These are phyloP conservation scores for Vitis hybrid DNA, from an alignment of 177 flowering plant genomes.

Conservation along the genomic window DNA sequence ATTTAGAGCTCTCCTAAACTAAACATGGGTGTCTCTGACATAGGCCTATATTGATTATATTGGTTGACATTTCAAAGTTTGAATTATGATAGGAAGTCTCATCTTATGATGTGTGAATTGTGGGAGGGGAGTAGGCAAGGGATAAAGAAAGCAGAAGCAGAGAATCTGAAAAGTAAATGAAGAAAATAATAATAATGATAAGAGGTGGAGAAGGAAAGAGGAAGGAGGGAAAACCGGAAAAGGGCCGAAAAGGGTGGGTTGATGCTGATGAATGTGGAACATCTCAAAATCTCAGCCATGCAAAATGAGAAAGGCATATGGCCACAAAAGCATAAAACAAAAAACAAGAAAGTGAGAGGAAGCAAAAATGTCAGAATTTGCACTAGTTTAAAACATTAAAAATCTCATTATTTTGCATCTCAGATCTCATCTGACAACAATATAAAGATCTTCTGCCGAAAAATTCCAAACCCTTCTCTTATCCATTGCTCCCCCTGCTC, in stretches of 20 bases:
- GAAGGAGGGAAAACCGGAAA: conserved; percentile 1
- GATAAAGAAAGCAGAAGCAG: no score
- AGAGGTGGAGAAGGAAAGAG: conserved; percentile 1
- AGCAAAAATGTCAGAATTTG: conserved; percentile 28
- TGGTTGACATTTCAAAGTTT: no score
- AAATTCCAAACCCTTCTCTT: conserved; percentile 25
- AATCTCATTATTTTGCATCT: conserved; percentile 16
- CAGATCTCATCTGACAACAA: conserved; percentile 37
- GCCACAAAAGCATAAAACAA: conserved; percentile 10
- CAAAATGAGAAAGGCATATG: conserved; percentile 11
- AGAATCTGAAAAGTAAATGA: neutral
- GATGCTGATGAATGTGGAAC: conserved; percentile 2
- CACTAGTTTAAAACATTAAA: conserved; percentile 11
- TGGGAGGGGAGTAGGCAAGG: no score
- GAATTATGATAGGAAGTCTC: no score
- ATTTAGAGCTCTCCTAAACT: no score
- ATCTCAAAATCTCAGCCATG: conserved; percentile 24
- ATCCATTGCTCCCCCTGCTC: conserved; percentile 18
- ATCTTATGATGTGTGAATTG: no score
- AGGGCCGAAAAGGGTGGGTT: conserved; percentile 24
- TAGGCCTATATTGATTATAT: no score
- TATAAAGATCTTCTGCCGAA: conserved; percentile 29
- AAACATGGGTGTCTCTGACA: no score
- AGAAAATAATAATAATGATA: neutral
- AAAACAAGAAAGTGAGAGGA: neutral